Base-by-base conservation (phyloP, 257 asterid genomes). In the Haberlea rhodopensis region DNA sequence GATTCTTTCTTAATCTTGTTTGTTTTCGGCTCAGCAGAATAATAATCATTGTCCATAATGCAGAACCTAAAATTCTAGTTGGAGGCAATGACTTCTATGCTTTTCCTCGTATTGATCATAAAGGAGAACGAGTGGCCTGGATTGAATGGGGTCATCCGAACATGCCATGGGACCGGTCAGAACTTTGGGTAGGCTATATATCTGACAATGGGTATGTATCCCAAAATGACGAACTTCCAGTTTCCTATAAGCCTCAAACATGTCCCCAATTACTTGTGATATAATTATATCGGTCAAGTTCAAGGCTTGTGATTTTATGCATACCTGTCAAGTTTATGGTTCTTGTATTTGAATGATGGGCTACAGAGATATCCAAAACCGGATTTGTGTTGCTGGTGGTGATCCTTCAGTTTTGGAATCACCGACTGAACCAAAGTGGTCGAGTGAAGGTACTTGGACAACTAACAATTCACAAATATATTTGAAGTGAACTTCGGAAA, bases 141-240 rank as follows among this genome's bases (percentile, higher is more conserved):
- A 89, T 92, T 45, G 88, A 92, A 75, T 92, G 99, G 99, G 71
- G 82, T 60, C 99, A 92, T 77, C 99, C 99, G 60, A 85, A 89
- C 83, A 89, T 92, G 97, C 97, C 96, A 51, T 89, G 99, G 99
- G 99, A 92, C 72, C 87, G 80, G 82, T 92, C 99, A 57, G 87
- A 87, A 78, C 96, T 92, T 70, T 92, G 99, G 97, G 99, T 92
- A 75, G 99, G 97, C 73, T 82, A 85, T 73, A 69, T 89, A 61
- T 84, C 89, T 75, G 90, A 82, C 53, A 79, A 84, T 69, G 99
- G 99, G 99, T 92, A 67, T 15, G 84, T 58, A 31, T 43, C 52
- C 54, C 21, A 24, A 32, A 10, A n/a, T 46, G 37, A 58, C 22
- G 34, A 51, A 49, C 24, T 26, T 75, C 53, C 9, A 60, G 29